Percentiles rank a stretch among this genome's conserved stretches.
Conservation (phyloP, 495 filamentous ascomycete genomes). For the Lentithecium fluviatile region DNA sequence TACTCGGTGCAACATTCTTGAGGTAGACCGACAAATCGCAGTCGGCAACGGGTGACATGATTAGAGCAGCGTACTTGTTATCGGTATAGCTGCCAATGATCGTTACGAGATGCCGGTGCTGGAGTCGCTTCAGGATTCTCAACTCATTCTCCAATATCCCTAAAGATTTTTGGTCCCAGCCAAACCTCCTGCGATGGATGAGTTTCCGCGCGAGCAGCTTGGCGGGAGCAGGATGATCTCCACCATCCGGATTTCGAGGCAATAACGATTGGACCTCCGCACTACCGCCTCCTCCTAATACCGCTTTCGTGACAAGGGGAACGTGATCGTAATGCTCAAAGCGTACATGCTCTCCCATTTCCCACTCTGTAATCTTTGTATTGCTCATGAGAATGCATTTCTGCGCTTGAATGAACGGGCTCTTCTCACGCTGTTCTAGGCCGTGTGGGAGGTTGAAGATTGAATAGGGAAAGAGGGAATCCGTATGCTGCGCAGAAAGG, state of each 20-base stretch:
- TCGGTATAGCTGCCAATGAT: conserved; percentile 31
- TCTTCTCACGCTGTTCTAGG: background rate
- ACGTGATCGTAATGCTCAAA: conserved; percentile 1
- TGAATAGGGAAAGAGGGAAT: background rate
- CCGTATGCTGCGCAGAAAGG: background rate
- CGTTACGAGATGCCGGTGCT: conserved; percentile 26
- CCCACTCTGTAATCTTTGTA: background rate
- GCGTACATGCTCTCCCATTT: background rate
- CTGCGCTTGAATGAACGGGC: background rate
- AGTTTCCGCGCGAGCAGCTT: conserved; percentile 15
- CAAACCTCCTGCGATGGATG: conserved; percentile 13
- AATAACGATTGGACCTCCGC: background rate
- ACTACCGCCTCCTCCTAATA: conserved; percentile 1
- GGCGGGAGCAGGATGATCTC: background rate
- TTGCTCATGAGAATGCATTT: conserved; percentile 1
- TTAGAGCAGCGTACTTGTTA: conserved; percentile 36
- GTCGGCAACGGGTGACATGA: conserved; percentile 45
- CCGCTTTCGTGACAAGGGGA: background rate
- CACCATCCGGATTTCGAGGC: background rate
- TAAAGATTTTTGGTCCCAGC: conserved; percentile 6
- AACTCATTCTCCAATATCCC: conserved; percentile 21
- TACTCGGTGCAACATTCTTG: background rate
- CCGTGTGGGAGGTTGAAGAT: background rate
- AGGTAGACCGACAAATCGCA: conserved; percentile 19
- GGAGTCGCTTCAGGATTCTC: conserved; percentile 23